A percentile compares a stretch with the other conserved stretches of the same genome.
phyloP scores from a whole-genome alignment of 768 basidiomycete genomes.

The Hydnomerulius pinastri region DNA sequence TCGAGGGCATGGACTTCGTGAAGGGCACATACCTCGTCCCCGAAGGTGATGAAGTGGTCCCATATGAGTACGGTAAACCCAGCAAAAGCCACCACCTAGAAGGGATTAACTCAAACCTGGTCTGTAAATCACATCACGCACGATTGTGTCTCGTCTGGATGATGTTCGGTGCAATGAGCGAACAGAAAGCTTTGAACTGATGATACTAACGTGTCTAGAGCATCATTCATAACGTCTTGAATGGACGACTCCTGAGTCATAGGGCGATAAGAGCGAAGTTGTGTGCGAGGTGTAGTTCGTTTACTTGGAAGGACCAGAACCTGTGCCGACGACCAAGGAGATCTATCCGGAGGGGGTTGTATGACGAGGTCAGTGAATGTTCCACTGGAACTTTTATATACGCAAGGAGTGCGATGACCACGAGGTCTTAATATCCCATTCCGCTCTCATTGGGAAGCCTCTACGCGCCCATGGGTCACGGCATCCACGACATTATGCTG shows the following conservation, averaged over 20 bases:
- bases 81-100: conserved; percentile 52
- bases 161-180: not conserved
- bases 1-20: not conserved
- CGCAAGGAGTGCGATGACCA: not conserved
- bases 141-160: conserved; percentile 10
- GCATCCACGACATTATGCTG: not conserved
- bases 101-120: not conserved
- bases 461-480: too few relatives aligned
- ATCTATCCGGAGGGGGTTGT: not conserved
- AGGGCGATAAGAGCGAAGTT: not conserved
- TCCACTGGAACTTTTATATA: not conserved
- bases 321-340: not conserved
- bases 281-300: not conserved
- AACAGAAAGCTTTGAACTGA: not conserved
- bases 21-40: conserved; percentile 34
- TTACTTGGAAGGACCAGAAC: not conserved
- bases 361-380: not conserved
- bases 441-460: too few relatives aligned
- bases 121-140: not conserved
- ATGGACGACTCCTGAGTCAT: conserved; percentile 1
- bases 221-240: not conserved
- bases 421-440: not conserved
- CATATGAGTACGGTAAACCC: conserved; percentile 54
- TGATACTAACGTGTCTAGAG: not conserved
- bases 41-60: conserved; percentile 43